Conservation (phyloP, 1,284 basidiomycete genomes). For the Moesziomyces globuligerus region DNA sequence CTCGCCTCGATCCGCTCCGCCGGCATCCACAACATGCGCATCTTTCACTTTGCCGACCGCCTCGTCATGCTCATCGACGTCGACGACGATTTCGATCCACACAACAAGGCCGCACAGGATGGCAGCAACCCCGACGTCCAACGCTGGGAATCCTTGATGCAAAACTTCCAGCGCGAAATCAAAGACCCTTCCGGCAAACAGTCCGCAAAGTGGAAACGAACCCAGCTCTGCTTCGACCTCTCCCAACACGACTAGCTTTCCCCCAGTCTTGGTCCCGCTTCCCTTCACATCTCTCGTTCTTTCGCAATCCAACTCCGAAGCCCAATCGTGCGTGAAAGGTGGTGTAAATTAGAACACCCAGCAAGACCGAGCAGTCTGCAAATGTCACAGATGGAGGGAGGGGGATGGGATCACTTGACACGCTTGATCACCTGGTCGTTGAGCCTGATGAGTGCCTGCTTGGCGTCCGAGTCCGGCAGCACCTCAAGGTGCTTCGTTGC, state of each 20-base stretch:
- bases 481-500: slow-evolving; percentile 48
- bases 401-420: slow-evolving; percentile 34
- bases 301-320: too few relatives aligned
- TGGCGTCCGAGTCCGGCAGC: slow-evolving; percentile 57
- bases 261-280: not conserved
- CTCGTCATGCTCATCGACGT: slow-evolving; percentile 44
- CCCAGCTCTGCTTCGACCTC: slow-evolving; percentile 32
- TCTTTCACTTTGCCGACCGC: slow-evolving; percentile 36
- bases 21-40: slow-evolving; percentile 40
- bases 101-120: slow-evolving; percentile 25
- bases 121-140: slow-evolving; percentile 20
- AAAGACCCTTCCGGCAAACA: slow-evolving; percentile 24
- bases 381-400: slow-evolving; percentile 1
- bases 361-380: too few relatives aligned
- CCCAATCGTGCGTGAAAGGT: not conserved
- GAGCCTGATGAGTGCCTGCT: slow-evolving; percentile 54
- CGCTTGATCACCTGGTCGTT: slow-evolving; percentile 59
- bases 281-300: too few relatives aligned
- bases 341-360: not conserved
- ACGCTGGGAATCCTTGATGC: slow-evolving; percentile 30
- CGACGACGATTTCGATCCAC: slow-evolving; percentile 29
- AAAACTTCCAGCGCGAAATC: slow-evolving; percentile 28
- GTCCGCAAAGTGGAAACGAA: slow-evolving; percentile 28
- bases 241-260: slow-evolving; percentile 4
- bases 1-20: slow-evolving; percentile 34